phyloP scores from a whole-genome alignment of 176 grass and related monocot species.

The Pontederia crassipes region DNA sequence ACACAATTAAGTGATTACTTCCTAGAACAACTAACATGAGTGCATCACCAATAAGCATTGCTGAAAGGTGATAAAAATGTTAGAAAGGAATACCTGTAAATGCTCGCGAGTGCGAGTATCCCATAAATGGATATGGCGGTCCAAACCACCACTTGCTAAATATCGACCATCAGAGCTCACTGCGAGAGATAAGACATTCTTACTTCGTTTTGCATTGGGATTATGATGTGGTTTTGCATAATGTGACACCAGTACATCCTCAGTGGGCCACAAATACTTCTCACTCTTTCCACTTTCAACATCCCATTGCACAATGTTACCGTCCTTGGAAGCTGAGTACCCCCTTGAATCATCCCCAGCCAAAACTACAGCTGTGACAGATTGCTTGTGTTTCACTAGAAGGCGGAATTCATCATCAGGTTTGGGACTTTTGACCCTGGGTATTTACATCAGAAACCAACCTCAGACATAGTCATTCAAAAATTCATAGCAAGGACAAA shows the following conservation, averaged over 20 bases:
- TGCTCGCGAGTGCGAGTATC: constrained; percentile 64
- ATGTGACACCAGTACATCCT: constrained; percentile 65
- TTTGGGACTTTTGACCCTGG: constrained; percentile 52
- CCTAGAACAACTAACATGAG: too few relatives aligned
- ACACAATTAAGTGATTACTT: too few relatives aligned
- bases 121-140: constrained; percentile 88
- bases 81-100: constrained; percentile 38
- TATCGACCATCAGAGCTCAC: constrained; percentile 65
- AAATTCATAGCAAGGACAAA: not conserved
- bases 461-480: not conserved
- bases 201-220: constrained; percentile 55
- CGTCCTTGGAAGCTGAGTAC: constrained; percentile 85
- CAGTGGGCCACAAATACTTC: constrained; percentile 79
- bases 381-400: constrained; percentile 58
- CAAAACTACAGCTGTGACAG: constrained; percentile 62
- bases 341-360: constrained; percentile 55
- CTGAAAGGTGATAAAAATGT: too few relatives aligned
- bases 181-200: constrained; percentile 50
- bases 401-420: constrained; percentile 38
- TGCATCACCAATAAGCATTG: too few relatives aligned
- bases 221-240: constrained; percentile 51
- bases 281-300: constrained; percentile 66
- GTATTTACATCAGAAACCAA: constrained; percentile 1
- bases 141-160: constrained; percentile 67
- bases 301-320: constrained; percentile 64